Conservation (phyloP, 2,329 filamentous ascomycete species). For the Pseudogymnoascus sp. region DNA sequence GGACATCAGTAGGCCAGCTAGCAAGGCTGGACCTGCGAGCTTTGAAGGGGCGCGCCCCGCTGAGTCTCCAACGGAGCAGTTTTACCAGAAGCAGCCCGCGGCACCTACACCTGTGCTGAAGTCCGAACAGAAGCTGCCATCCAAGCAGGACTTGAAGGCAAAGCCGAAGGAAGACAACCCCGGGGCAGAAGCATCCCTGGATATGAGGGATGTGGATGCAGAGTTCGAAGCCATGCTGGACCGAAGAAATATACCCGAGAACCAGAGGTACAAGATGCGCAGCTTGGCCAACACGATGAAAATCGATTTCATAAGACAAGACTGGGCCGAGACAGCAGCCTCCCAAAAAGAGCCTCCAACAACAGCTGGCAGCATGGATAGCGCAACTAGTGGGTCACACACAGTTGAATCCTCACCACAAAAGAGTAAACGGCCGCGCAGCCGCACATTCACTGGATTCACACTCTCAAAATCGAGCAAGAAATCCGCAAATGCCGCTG, state of each 20-base stretch:
- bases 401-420: constrained; percentile 28
- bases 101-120: not conserved
- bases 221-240: constrained; percentile 62
- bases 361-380: constrained; percentile 34
- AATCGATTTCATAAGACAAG: constrained; percentile 87
- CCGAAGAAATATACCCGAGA: constrained; percentile 84
- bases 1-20: constrained; percentile 24
- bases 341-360: constrained; percentile 29
- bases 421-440: constrained; percentile 53
- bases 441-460: constrained; percentile 70
- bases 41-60: not conserved
- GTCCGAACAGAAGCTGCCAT: not conserved
- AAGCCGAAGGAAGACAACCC: not conserved
- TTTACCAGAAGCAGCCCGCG: not conserved
- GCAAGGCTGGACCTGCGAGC: constrained; percentile 8
- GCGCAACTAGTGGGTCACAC: constrained; percentile 32
- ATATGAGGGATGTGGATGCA: constrained; percentile 45
- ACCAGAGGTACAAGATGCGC: constrained; percentile 91
- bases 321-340: constrained; percentile 62
- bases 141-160: not conserved
- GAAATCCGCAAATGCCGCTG: constrained; percentile 39
- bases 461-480: constrained; percentile 54
- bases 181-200: constrained; percentile 26
- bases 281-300: constrained; percentile 84
- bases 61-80: not conserved